These are phyloP conservation scores for Lichtheimia hyalospora DNA, from an alignment of 371 early-diverging fungal genomes.

Conservation along the genomic window DNA sequence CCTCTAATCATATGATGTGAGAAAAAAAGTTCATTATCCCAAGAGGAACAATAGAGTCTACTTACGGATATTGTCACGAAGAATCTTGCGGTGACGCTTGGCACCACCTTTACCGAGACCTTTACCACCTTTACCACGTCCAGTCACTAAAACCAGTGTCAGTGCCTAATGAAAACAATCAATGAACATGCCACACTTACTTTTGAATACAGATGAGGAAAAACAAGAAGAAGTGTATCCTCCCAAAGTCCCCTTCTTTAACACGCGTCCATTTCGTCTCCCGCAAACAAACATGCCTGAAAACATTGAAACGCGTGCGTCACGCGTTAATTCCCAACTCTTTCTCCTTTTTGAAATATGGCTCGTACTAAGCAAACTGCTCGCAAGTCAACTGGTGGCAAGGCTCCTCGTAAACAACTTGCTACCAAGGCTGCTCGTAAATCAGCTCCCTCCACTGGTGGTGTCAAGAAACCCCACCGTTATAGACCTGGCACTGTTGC, in stretches of 20 bases:
- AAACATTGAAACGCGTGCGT: no score
- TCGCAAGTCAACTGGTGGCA: constrained; percentile 99
- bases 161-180: constrained; percentile 1
- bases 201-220: constrained; percentile 2
- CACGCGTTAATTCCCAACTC: neutral
- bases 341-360: constrained; percentile 50
- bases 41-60: neutral
- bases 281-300: constrained; percentile 1
- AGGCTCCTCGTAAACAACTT: constrained; percentile 97
- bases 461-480: constrained; percentile 84
- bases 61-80: constrained; percentile 92
- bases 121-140: constrained; percentile 98
- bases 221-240: neutral
- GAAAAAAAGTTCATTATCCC: no score
- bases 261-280: no score
- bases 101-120: constrained; percentile 97
- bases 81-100: constrained; percentile 99
- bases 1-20: constrained; percentile 48
- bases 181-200: neutral
- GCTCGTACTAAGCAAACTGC: constrained; percentile 99
- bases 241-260: no score
- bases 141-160: constrained; percentile 65
- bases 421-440: constrained; percentile 91
- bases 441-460: constrained; percentile 54
- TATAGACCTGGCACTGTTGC: constrained; percentile 92